Evolutionary conservation across 2,329 filamentous ascomycete species (phyloP).

Genomic region (Xylariomycetidae sp.): DNA sequence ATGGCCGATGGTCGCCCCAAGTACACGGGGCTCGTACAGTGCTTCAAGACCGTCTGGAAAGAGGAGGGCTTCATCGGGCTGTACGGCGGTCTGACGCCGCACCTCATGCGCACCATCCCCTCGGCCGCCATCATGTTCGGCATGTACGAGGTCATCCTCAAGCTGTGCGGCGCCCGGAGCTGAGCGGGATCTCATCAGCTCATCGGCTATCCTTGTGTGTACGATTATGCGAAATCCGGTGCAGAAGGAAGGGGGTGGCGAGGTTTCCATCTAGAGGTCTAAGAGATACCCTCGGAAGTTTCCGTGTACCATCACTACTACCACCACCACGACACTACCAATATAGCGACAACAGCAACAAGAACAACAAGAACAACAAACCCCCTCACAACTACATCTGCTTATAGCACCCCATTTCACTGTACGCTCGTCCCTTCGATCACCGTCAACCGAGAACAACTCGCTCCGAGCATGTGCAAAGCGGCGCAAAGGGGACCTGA

Average conservation of each 20-base stretch:
- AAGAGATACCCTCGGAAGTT: background rate
- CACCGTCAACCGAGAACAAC: too few species aligned
- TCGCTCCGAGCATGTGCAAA: too few species aligned
- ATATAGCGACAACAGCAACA: background rate
- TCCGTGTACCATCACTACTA: constrained; percentile 2
- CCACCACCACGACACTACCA: constrained; percentile 1
- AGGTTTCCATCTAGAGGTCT: background rate
- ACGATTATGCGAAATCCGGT: too few species aligned
- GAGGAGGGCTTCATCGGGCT: constrained; percentile 82
- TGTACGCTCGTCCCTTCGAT: too few species aligned
- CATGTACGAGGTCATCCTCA: constrained; percentile 63
- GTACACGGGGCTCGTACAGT: constrained; percentile 83
- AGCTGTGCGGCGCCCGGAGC: constrained; percentile 25
- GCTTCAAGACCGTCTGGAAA: constrained; percentile 79
- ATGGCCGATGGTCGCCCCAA: constrained; percentile 64
- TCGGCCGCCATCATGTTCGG: constrained; percentile 96
- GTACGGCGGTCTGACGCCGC: constrained; percentile 87
- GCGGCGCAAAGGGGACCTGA: too few species aligned
- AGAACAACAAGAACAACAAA: constrained; percentile 1
- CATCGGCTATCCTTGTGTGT: too few species aligned
- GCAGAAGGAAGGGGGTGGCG: too few species aligned
- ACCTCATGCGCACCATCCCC: constrained; percentile 84
- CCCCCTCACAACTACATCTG: too few species aligned
- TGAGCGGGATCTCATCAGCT: constrained; percentile 12
- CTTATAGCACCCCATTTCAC: too few species aligned